These are phyloP conservation scores for Fusarium dimerum DNA, from an alignment of 2,329 filamentous ascomycete genomes.

Conservation along the genomic window DNA sequence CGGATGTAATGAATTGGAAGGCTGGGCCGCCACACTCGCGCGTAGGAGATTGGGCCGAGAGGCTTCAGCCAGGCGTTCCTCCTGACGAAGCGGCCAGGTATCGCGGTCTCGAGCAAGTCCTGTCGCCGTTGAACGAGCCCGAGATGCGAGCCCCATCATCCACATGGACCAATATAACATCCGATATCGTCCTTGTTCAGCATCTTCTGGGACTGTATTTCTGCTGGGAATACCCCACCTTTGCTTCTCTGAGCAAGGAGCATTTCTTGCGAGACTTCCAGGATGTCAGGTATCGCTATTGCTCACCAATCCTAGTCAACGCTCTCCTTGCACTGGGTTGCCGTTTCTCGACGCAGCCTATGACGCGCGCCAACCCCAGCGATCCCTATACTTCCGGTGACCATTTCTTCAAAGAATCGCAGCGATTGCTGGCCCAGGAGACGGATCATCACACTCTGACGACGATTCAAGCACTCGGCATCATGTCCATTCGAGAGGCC, in stretches of 20 bases:
- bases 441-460: slow-evolving; percentile 63
- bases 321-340: slow-evolving; percentile 67
- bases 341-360: slow-evolving; percentile 65
- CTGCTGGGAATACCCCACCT: slow-evolving; percentile 76
- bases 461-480: slow-evolving; percentile 72
- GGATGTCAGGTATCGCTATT: slow-evolving; percentile 62
- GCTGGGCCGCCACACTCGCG: slow-evolving; percentile 44
- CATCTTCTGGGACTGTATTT: slow-evolving; percentile 69
- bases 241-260: slow-evolving; percentile 71
- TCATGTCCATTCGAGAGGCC: slow-evolving; percentile 75
- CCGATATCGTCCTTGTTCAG: slow-evolving; percentile 58
- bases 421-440: slow-evolving; percentile 60
- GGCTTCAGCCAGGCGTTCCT: slow-evolving; percentile 36
- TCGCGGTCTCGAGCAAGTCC: slow-evolving; percentile 48
- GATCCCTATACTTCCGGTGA: slow-evolving; percentile 69
- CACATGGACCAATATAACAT: slow-evolving; percentile 63
- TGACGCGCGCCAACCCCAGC: slow-evolving; percentile 61
- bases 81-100: slow-evolving; percentile 37
- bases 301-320: slow-evolving; percentile 67
- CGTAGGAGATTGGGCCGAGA: slow-evolving; percentile 53
- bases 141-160: slow-evolving; percentile 44
- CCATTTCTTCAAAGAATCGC: slow-evolving; percentile 72
- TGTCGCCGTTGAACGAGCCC: slow-evolving; percentile 47
- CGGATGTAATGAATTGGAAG: slow-evolving; percentile 49
- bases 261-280: slow-evolving; percentile 68